These are phyloP conservation scores for Boletus sensibilis DNA, from an alignment of 768 basidiomycete species.

Conservation along the genomic window DNA sequence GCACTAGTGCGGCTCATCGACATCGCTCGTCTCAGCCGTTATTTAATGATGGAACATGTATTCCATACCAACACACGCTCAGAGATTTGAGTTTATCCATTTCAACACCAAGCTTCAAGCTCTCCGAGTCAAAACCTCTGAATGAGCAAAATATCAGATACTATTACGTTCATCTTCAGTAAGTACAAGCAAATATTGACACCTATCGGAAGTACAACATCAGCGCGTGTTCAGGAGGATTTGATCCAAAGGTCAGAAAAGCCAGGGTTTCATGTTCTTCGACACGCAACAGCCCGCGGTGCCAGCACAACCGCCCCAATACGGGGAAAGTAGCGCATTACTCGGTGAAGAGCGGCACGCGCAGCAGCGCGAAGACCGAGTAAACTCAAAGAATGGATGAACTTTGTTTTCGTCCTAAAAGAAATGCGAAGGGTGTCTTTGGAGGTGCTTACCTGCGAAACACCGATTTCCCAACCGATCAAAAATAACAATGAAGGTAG, in stretches of 20 bases:
- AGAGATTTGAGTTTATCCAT: no score
- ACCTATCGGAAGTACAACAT: conserved; percentile 10
- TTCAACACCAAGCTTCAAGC: no score
- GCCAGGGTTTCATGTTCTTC: conserved; percentile 58
- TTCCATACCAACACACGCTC: no score
- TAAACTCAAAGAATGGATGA: conserved; percentile 82
- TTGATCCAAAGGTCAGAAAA: conserved; percentile 50
- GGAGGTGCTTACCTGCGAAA: neutral
- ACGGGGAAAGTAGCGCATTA: conserved; percentile 43
- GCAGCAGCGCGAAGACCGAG: conserved; percentile 35
- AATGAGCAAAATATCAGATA: no score
- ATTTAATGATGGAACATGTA: no score
- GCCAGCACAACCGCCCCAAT: conserved; percentile 47
- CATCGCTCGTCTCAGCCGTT: no score
- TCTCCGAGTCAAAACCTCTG: neutral
- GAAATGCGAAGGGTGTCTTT: neutral
- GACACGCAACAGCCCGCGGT: conserved; percentile 29
- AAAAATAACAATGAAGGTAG: neutral
- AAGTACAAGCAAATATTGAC: neutral
- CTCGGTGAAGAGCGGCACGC: conserved; percentile 39
- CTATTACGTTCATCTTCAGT: neutral
- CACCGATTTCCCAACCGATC: neutral
- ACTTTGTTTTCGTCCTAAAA: conserved; percentile 66
- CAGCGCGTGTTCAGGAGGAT: neutral
- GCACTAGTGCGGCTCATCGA: no score